Evolutionary conservation across 2,329 filamentous ascomycete genomes (phyloP).

Genomic region (Lachnellula hyalina): DNA sequence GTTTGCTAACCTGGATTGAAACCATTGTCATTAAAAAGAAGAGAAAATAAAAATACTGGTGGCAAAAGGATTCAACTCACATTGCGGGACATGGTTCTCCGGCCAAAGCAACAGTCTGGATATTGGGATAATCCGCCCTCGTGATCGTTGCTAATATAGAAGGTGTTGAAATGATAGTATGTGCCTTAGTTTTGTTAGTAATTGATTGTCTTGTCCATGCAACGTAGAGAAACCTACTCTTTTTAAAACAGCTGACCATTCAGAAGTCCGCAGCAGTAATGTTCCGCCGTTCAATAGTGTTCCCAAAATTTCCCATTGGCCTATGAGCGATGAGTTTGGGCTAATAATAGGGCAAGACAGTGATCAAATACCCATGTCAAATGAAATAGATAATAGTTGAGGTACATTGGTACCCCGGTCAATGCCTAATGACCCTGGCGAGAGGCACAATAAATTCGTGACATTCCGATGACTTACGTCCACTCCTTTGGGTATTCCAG

Average conservation of each 20-base stretch:
- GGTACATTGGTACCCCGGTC: conserved; percentile 45
- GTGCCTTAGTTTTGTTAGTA: conserved; percentile 2
- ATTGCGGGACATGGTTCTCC: conserved; percentile 46
- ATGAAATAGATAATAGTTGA: conserved; percentile 52
- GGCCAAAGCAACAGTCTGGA: conserved; percentile 49
- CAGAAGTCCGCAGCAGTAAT: conserved; percentile 44
- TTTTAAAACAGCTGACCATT: conserved; percentile 42
- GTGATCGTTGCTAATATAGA: conserved; percentile 47
- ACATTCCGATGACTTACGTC: conserved; percentile 52
- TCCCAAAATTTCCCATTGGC: conserved; percentile 54
- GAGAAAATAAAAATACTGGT: no score
- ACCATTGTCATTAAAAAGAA: not conserved
- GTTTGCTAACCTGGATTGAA: conserved; percentile 42
- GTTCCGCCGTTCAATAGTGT: conserved; percentile 54
- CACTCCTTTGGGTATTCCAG: conserved; percentile 82
- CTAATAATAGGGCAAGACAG: not conserved
- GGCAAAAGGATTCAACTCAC: conserved; percentile 29
- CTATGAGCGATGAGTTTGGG: conserved; percentile 28
- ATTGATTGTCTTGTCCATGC: not conserved
- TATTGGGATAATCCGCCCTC: conserved; percentile 43
- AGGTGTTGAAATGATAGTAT: conserved; percentile 51
- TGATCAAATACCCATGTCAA: conserved; percentile 51
- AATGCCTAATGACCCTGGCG: conserved; percentile 48
- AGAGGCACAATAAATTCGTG: conserved; percentile 46
- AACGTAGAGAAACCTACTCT: conserved; percentile 33